Evolutionary conservation across 2,329 filamentous ascomycete genomes (phyloP), one percentile per base, ranked within the genome.

Genomic region (Cytospora piceae): DNA sequence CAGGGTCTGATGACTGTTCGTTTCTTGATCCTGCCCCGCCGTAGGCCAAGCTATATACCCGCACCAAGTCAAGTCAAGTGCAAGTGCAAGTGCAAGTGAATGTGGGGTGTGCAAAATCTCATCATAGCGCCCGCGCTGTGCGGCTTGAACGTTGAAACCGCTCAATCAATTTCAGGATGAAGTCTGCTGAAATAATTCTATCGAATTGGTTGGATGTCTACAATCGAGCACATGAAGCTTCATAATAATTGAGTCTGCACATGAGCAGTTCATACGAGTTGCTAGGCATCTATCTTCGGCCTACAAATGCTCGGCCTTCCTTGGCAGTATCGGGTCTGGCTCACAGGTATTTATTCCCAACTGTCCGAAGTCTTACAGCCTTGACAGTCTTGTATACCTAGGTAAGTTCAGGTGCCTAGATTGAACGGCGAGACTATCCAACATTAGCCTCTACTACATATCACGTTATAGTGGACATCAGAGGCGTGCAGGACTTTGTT

Each of bases 381-480:
- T 49, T 20, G 24, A 9, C 46, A 49, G n/a, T 49, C 42, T 49
- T 22, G 6, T 11, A 46, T 2, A 29, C 27, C 27, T 34, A 37
- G 11, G 12, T 37, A 6, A 22, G 12, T 5, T 12, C n/a, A 22
- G 20, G 46, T 49, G 46, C n/a, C 17, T 49, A 24, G 27, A 49
- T 8, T 22, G 3, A 34, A 20, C 11, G 14, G 12, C 42, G 46
- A 49, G 46, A 49, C 46, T 24, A 11, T 49, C 9, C n/a, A 59
- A 39, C 22, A 42, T 67, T 58, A 67, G 65, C 65, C 58, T 65
- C 61, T 39, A 53, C 57, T 34, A 20, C 24, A 42, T 39, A 61
- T 53, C 39, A 55, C 42, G 53, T 32, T 64, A 29, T 20, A 58
- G 57, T 32, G 22, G 49, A 55, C 22, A 49, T 57, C 24, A 22